Percentiles rank a stretch among this genome's conserved stretches.
Evolutionary conservation across 768 basidiomycete genomes (phyloP).

Genomic region (Cyathus striatus): DNA sequence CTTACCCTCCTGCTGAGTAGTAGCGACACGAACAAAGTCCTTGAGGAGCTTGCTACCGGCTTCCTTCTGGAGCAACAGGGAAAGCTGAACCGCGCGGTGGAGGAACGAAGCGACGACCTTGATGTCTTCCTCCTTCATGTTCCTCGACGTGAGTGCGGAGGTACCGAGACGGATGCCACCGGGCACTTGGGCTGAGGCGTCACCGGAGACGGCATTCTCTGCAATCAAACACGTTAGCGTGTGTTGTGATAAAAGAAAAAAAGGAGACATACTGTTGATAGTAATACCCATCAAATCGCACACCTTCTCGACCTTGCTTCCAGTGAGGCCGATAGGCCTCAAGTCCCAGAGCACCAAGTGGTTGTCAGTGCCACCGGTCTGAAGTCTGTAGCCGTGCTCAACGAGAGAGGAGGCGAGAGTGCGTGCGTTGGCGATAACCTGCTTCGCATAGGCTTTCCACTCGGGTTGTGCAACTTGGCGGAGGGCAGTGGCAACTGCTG

Average conservation of each 20-base stretch:
- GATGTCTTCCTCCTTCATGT: slow-evolving; percentile 88
- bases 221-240: slow-evolving; percentile 3
- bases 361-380: slow-evolving; percentile 95
- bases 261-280: slow-evolving; percentile 74
- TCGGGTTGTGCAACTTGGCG: slow-evolving; percentile 86
- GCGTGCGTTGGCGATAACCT: slow-evolving; percentile 86
- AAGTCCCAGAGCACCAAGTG: slow-evolving; percentile 98
- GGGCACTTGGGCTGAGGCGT: slow-evolving; percentile 91
- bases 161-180: slow-evolving; percentile 97
- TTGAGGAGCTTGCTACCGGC: slow-evolving; percentile 92
- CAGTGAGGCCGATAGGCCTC: slow-evolving; percentile 92
- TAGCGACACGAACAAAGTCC: slow-evolving; percentile 88
- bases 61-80: slow-evolving; percentile 87
- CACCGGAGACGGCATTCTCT: slow-evolving; percentile 98
- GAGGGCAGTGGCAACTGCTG: slow-evolving; percentile 89
- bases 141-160: slow-evolving; percentile 88
- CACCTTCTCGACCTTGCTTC: slow-evolving; percentile 97
- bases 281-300: slow-evolving; percentile 97
- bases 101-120: slow-evolving; percentile 85
- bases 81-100: slow-evolving; percentile 91
- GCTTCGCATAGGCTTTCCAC: slow-evolving; percentile 89
- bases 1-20: slow-evolving; percentile 61
- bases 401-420: slow-evolving; percentile 71
- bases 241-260: not conserved
- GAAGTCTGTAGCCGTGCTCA: slow-evolving; percentile 87